Evolutionary conservation across 1,284 basidiomycete genomes (phyloP), one percentile per base, ranked within the genome.

Genomic region (Cystobasidium pallidum): DNA sequence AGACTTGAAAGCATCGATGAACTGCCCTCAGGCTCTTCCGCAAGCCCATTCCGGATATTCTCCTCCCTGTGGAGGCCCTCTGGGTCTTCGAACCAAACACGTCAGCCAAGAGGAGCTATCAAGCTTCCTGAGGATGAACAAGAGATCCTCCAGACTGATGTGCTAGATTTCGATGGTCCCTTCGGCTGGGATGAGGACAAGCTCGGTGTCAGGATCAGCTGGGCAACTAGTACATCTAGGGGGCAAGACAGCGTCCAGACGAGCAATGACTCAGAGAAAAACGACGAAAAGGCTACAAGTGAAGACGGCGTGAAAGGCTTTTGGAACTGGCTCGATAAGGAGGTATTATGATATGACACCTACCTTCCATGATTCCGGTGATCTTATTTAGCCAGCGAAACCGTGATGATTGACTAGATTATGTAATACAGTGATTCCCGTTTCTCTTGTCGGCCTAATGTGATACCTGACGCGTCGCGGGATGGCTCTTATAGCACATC

Each of bases 1-100:
- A 55, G 70, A 21, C 70, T 78, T 32, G 77, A 78, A 54, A 76
- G 77, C 6, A 65, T 78, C 4, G 77, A 78, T 1, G 74, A 76
- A 41, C 66, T 78, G 26, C 74, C 76, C 7, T 66, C 65, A 17
- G 49, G 54, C 28, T 59, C 59, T 4, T 51, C 64, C 1, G 47
- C 63, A 6, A 61, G 62, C 11, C 61, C 75, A 7, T 57, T 63
- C 13, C 17, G 32, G 6, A 52, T 70, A 58, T 28, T 71, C 21
- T 32, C 62, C 3, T 55, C 34, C 36, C 52, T 66, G 26, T 39
- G 52, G 71, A 47, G 15, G 28, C 10, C 32, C 15, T 19, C 13
- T 24, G 2, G 45, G 67, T 58, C 61, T 75, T 26, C 39, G 55
- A 21, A n/a, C 72, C 3, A 72, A 66, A 0, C 66, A 74, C 58